A percentile compares a stretch with the other conserved stretches of the same genome.
phyloP scores from a whole-genome alignment of 257 asterid species.

The Parsonsia alboflavescens region DNA sequence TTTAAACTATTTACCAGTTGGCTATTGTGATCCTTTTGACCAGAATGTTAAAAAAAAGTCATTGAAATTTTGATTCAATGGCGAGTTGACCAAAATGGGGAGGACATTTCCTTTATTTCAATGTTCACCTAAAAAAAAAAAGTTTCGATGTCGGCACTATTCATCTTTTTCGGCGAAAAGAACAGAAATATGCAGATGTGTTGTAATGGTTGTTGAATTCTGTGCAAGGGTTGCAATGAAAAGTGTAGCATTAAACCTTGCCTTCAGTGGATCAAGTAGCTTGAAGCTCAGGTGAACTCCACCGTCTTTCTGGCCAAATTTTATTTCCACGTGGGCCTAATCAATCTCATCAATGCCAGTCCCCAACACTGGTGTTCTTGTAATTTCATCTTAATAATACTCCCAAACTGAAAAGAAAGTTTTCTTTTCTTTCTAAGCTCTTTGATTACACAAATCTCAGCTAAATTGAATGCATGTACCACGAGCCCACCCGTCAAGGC shows the following conservation, averaged over 20 bases:
- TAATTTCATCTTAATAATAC: not conserved
- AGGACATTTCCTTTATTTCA: no score
- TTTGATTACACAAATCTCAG: constrained; percentile 19
- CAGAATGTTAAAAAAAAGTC: no score
- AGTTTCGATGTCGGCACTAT: no score
- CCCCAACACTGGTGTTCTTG: constrained; percentile 33
- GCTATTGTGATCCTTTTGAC: no score
- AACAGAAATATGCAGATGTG: constrained; percentile 34
- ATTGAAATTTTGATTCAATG: no score
- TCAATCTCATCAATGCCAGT: constrained; percentile 40
- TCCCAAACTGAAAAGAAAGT: not conserved
- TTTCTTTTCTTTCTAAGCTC: no score
- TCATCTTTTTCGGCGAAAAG: no score
- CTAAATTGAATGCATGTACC: constrained; percentile 24
- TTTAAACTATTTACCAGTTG: no score
- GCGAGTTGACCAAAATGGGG: no score
- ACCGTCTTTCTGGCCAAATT: constrained; percentile 44
- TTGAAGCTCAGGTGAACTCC: constrained; percentile 41
- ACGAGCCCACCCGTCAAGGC: constrained; percentile 28
- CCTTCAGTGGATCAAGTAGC: constrained; percentile 40
- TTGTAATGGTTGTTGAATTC: constrained; percentile 47
- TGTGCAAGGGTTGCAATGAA: constrained; percentile 38
- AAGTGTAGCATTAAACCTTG: constrained; percentile 33
- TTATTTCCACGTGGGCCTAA: constrained; percentile 45
- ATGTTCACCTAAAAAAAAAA: no score